Conservation (phyloP, 306 rosid genomes). For the Vicia sativa region DNA sequence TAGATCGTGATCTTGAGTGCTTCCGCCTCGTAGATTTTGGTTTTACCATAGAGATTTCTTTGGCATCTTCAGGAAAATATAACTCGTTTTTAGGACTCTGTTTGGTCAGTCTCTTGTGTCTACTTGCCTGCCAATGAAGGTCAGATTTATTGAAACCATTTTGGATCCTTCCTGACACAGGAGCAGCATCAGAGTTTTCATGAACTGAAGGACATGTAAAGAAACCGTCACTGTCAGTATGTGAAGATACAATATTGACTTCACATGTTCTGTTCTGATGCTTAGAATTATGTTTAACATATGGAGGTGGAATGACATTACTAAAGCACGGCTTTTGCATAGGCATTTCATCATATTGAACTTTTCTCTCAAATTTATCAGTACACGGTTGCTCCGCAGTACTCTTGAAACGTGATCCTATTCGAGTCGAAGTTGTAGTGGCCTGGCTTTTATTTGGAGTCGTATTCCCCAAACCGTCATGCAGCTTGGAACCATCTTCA, state of each 20-base stretch:
- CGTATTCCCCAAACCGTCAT: slow-evolving; percentile 43
- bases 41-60: slow-evolving; percentile 52
- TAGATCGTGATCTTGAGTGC: slow-evolving; percentile 64
- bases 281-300: slow-evolving; percentile 64
- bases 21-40: slow-evolving; percentile 70
- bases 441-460: slow-evolving; percentile 44
- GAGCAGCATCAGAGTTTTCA: slow-evolving; percentile 47
- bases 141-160: slow-evolving; percentile 48
- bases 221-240: slow-evolving; percentile 43
- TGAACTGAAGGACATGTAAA: slow-evolving; percentile 45
- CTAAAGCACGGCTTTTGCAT: slow-evolving; percentile 55
- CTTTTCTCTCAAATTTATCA: slow-evolving; percentile 36
- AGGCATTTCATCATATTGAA: slow-evolving; percentile 52
- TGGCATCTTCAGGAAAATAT: slow-evolving; percentile 42
- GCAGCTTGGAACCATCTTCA: slow-evolving; percentile 44
- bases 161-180: slow-evolving; percentile 21
- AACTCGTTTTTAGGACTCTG: slow-evolving; percentile 49
- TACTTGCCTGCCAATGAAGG: slow-evolving; percentile 49
- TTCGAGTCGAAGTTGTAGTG: slow-evolving; percentile 30
- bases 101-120: slow-evolving; percentile 41
- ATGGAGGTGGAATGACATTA: slow-evolving; percentile 77
- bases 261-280: slow-evolving; percentile 45
- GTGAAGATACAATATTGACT: slow-evolving; percentile 45
- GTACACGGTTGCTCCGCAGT: slow-evolving; percentile 44
- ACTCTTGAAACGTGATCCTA: slow-evolving; percentile 40